Percentiles rank a stretch among this genome's conserved stretches.
Evolutionary conservation across 116 monocot genomes (phyloP).

Genomic region (Trichopus zeylanicus): DNA sequence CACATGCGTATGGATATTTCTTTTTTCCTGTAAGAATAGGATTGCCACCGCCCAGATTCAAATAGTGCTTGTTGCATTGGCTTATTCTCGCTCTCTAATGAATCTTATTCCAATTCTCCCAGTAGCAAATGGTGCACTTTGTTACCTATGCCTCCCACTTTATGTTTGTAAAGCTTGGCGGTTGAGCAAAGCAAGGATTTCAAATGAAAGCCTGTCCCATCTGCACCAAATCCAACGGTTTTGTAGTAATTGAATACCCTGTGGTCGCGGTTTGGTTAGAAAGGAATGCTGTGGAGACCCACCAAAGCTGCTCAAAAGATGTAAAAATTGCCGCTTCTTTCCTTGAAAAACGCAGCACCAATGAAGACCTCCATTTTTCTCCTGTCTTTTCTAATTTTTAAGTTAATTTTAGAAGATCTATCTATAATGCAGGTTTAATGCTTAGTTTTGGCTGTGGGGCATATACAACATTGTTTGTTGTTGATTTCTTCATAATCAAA

Average conservation of each 20-base stretch:
- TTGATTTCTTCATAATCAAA: too few species aligned
- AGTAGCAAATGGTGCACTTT: neutral
- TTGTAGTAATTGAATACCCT: neutral
- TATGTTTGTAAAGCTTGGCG: neutral
- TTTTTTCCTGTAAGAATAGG: too few species aligned
- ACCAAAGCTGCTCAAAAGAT: slow-evolving; percentile 4
- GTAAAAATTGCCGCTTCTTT: neutral
- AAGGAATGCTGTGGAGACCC: neutral
- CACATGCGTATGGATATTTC: too few species aligned
- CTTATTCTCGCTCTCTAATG: neutral
- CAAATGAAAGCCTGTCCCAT: neutral
- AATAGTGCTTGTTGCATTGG: too few species aligned
- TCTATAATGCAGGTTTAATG: too few species aligned
- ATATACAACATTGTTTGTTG: too few species aligned
- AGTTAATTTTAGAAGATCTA: too few species aligned
- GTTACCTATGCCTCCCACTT: neutral
- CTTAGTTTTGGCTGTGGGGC: too few species aligned
- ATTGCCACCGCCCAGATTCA: too few species aligned
- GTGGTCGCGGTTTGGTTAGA: neutral
- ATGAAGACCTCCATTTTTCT: neutral
- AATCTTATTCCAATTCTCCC: neutral
- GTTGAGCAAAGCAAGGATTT: neutral
- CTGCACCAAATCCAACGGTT: neutral
- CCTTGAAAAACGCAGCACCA: too few species aligned
- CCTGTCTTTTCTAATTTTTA: too few species aligned